Percentiles rank a stretch among this genome's conserved stretches.
These are phyloP conservation scores for Adansonia madagascariensis DNA, from an alignment of 441 rosid genomes.

Conservation along the genomic window DNA sequence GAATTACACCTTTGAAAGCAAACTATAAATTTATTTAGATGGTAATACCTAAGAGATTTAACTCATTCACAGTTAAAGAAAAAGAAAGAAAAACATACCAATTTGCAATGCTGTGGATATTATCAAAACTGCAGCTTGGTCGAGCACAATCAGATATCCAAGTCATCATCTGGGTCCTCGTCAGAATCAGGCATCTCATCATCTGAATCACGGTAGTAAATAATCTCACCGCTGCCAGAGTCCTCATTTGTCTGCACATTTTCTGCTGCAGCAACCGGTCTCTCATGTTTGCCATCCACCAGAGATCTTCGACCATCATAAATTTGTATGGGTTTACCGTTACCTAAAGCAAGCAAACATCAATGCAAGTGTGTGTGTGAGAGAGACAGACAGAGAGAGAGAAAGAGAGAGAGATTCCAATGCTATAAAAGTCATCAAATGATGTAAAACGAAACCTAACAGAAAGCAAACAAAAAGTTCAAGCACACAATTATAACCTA, in stretches of 20 bases:
- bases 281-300: slow-evolving; percentile 42
- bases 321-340: slow-evolving; percentile 71
- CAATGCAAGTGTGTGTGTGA: background rate
- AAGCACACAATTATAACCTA: slow-evolving; percentile 1
- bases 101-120: background rate
- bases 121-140: background rate
- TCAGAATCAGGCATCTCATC: slow-evolving; percentile 97
- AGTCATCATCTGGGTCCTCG: slow-evolving; percentile 96
- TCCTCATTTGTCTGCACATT: slow-evolving; percentile 41
- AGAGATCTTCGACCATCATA: slow-evolving; percentile 82
- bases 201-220: slow-evolving; percentile 90
- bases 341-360: slow-evolving; percentile 47
- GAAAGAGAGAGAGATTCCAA: background rate
- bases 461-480: slow-evolving; percentile 1
- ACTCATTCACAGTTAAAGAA: background rate
- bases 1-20: background rate
- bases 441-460: background rate
- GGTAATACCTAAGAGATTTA: background rate
- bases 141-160: slow-evolving; percentile 58
- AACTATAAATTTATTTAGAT: background rate
- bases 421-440: background rate
- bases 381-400: too few relatives aligned
- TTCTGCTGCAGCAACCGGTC: slow-evolving; percentile 33
- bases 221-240: slow-evolving; percentile 64
- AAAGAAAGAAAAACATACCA: background rate